A percentile compares a stretch with the other conserved stretches of the same genome.
phyloP scores from a whole-genome alignment of 495 filamentous ascomycete species.

The Durotheca rogersii region DNA sequence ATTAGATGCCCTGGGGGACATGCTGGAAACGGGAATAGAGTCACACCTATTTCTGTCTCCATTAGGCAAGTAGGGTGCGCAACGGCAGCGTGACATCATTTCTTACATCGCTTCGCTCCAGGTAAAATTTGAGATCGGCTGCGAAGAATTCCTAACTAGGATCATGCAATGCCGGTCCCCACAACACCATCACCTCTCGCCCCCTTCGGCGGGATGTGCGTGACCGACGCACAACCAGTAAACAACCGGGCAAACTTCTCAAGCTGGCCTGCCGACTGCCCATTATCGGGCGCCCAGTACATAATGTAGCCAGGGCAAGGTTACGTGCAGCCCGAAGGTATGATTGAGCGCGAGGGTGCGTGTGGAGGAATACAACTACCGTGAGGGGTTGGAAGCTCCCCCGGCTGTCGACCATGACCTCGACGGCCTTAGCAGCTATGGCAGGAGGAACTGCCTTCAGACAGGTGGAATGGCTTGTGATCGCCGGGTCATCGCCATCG shows the following conservation, averaged over 20 bases:
- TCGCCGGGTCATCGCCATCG: constrained; percentile 10
- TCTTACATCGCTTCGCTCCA: background rate
- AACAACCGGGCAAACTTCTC: constrained; percentile 17
- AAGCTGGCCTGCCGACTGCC: constrained; percentile 24
- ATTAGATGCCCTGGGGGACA: constrained; percentile 19
- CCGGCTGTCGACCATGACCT: background rate
- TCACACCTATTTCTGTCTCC: constrained; percentile 8
- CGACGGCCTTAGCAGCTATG: background rate
- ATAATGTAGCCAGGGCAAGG: too few species aligned
- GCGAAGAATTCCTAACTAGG: constrained; percentile 23
- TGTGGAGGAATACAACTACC: constrained; percentile 13
- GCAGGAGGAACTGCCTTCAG: constrained; percentile 1
- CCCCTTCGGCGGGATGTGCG: constrained; percentile 19
- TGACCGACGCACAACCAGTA: constrained; percentile 28
- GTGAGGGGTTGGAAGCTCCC: constrained; percentile 15
- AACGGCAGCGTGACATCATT: constrained; percentile 18
- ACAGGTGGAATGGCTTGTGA: constrained; percentile 10
- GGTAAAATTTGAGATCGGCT: constrained; percentile 28
- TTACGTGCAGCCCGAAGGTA: too few species aligned
- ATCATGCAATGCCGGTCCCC: constrained; percentile 16
- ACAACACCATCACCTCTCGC: constrained; percentile 11
- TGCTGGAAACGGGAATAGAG: constrained; percentile 18
- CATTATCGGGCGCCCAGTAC: constrained; percentile 13
- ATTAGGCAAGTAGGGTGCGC: constrained; percentile 21
- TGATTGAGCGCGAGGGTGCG: too few species aligned